phyloP scores from a whole-genome alignment of 257 asterid genomes.

The Solanum megistacrolobum region DNA sequence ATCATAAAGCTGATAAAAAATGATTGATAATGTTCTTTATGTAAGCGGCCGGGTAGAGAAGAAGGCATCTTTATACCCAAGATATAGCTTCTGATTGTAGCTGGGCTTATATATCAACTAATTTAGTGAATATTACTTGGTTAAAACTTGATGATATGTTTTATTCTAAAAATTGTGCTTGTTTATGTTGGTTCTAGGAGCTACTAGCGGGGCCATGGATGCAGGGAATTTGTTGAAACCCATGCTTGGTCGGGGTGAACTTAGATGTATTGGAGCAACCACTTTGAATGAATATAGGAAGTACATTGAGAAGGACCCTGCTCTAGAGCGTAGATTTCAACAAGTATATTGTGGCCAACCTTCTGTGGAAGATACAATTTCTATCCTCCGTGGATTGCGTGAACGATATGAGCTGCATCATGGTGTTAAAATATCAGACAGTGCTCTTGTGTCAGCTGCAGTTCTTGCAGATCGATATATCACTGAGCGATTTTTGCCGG shows the following conservation, averaged over 20 bases:
- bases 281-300: conserved; percentile 80
- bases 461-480: conserved; percentile 77
- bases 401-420: conserved; percentile 93
- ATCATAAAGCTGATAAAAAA: not conserved
- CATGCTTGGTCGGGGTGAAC: conserved; percentile 94
- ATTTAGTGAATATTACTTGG: not conserved
- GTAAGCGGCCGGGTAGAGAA: not conserved
- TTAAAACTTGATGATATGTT: not conserved
- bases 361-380: conserved; percentile 82
- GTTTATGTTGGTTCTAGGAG: conserved; percentile 38
- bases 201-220: conserved; percentile 84
- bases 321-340: conserved; percentile 87
- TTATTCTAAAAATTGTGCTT: not conserved
- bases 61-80: not conserved
- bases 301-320: conserved; percentile 95
- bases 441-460: conserved; percentile 88
- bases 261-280: conserved; percentile 92
- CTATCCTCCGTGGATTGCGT: conserved; percentile 89
- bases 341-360: conserved; percentile 93
- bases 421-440: conserved; percentile 88
- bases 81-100: not conserved
- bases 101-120: not conserved
- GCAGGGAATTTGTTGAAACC: conserved; percentile 92
- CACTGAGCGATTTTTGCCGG: conserved; percentile 88
- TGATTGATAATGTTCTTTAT: not conserved